phyloP scores from a whole-genome alignment of 1,284 basidiomycete species.

The Apiotrichum siamense region DNA sequence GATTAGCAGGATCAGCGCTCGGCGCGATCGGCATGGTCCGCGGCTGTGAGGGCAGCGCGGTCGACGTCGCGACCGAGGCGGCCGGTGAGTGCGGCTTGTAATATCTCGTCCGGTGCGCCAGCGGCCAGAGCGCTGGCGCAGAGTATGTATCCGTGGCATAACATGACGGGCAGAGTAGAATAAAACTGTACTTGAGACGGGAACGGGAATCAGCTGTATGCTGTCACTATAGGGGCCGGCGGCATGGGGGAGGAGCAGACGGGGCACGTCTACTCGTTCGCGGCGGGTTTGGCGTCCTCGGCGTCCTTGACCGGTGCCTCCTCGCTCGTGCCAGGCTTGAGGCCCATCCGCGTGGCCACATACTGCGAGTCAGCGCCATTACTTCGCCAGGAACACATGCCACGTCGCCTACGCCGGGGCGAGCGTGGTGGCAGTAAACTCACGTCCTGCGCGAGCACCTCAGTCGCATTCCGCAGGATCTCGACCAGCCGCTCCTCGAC shows the following conservation, averaged over 20 bases:
- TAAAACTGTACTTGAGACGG: no score
- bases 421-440: no score
- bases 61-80: no score
- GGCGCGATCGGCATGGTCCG: neutral
- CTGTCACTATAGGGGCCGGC: no score
- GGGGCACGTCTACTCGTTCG: no score
- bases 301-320: neutral
- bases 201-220: neutral
- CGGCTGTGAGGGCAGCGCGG: neutral
- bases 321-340: constrained; percentile 29
- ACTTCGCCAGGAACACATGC: no score
- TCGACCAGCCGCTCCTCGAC: constrained; percentile 89
- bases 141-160: neutral
- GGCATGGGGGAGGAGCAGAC: no score
- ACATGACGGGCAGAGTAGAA: neutral
- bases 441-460: constrained; percentile 75
- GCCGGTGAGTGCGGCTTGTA: no score
- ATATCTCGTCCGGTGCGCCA: no score
- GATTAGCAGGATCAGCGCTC: no score
- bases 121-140: no score
- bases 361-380: constrained; percentile 25
- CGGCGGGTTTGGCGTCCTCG: neutral
- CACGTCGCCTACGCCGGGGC: no score
- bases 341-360: constrained; percentile 45
- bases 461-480: constrained; percentile 68